Conservation (phyloP, 2,329 filamentous ascomycete species). For the Fusarium nurragi region DNA sequence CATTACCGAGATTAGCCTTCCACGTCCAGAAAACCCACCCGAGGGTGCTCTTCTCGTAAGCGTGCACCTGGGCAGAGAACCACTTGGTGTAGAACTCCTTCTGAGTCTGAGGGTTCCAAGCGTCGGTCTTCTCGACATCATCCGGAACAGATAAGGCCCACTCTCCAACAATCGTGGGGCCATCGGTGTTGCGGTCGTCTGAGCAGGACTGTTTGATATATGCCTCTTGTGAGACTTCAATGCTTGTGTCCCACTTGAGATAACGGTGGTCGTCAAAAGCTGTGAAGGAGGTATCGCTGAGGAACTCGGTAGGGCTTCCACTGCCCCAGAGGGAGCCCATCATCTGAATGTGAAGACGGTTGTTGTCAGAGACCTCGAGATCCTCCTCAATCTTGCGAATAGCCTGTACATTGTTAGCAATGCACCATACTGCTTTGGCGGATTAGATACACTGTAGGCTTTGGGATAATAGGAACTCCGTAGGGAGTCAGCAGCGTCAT, state of each 20-base stretch:
- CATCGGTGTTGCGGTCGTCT: slow-evolving; percentile 55
- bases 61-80: slow-evolving; percentile 41
- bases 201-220: slow-evolving; percentile 63
- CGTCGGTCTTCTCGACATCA: slow-evolving; percentile 55
- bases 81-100: slow-evolving; percentile 42
- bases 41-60: slow-evolving; percentile 36
- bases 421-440: fast-evolving
- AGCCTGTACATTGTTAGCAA: slow-evolving; percentile 20
- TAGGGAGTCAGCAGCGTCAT: slow-evolving; percentile 30
- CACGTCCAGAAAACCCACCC: slow-evolving; percentile 44
- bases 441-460: slow-evolving; percentile 26
- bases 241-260: slow-evolving; percentile 59
- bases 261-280: slow-evolving; percentile 70
- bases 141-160: slow-evolving; percentile 64
- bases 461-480: slow-evolving; percentile 37
- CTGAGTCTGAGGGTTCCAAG: slow-evolving; percentile 37
- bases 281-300: slow-evolving; percentile 55
- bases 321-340: slow-evolving; percentile 64
- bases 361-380: slow-evolving; percentile 52
- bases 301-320: slow-evolving; percentile 59
- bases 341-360: slow-evolving; percentile 62
- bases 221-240: slow-evolving; percentile 47
- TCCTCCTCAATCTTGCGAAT: slow-evolving; percentile 60
- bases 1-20: slow-evolving; percentile 38
- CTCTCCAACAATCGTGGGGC: slow-evolving; percentile 63